Evolutionary conservation across 176 grass and related monocot genomes (phyloP), one percentile per base, ranked within the genome.

Genomic region (Ampelocalamus luodianensis): DNA sequence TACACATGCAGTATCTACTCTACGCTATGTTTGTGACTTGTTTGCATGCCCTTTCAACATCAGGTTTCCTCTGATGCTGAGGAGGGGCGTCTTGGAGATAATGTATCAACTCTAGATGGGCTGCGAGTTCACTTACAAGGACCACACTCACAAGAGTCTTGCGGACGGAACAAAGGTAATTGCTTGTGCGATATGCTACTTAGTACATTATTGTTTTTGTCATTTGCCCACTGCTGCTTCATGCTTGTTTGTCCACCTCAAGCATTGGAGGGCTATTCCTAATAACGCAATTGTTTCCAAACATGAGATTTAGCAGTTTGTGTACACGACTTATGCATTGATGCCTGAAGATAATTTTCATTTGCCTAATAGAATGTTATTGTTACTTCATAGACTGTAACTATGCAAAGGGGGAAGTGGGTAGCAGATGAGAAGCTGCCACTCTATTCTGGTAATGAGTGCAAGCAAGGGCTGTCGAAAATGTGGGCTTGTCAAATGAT

Each of bases 401-500:
- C 73, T 99, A 86, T 79, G 91, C 91, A 79, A 96, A 94, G 58
- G 96, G n/a, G 96, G n/a, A 96, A 82, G 69, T 99, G 96, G 96
- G 86, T 99, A 45, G 69, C 81, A 86, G 96, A 96, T 84, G 78
- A 86, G 43, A 91, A 63, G 10, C 54, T 82, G 26, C 91, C 93
- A 51, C 83, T 99, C 53, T 99, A 99, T 88, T 96, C 91, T 0
- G 96, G 96, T 53, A 86, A 86, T 6, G 90, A 91, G 75, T 99
- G 96, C 88, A 96, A 94, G 71, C 90, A 88, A 60, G 96, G 91
- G 91, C 75, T 99, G 34, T 96, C 96, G 7, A 79, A 82, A 88
- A 96, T 96, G 93, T 99, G 96, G 96, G 96, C 93, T 76, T 99
- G 96, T 91, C 89, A 79, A 65, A 88, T 94, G 84, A 99, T 94